Evolutionary conservation across 331 rosid genomes (phyloP), one percentile per base, ranked within the genome.

Genomic region (Rhamnella rubrinervis): DNA sequence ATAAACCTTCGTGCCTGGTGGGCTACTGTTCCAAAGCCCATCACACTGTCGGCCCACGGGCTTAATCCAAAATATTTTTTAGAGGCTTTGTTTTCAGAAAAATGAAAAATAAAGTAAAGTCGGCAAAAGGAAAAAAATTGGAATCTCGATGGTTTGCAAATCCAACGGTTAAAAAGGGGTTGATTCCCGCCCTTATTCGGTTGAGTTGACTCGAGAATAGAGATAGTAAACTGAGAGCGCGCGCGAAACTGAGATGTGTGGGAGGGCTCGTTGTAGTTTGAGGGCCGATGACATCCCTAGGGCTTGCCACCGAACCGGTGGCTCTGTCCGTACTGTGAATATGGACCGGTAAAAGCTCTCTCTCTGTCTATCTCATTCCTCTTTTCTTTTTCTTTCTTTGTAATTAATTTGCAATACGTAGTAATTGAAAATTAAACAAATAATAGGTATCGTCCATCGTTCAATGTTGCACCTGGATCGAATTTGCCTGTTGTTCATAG

Each of bases 401-500:
- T 40, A 7, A 40, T 40, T 40, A 40, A 7, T 40, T 40, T 40
- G 47, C 8, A 40, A 40, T 8, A 7, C 4, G 35, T 31, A 9
- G 16, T 44, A 44, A 11, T 14, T 44, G 49, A 44, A 44, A 60
- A 59, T 41, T 61, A 65, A 2, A 26, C 17, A 21, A 21, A 55
- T 10, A 52, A 66, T 61, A 93, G 97, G 91, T 87, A 82, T 76
- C 84, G 80, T 39, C 97, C 97, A 0, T 74, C 86, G 13, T 71
- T 85, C 71, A 93, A 93, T 71, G 95, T 81, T 19, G 80, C 95
- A 2, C 98, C 97, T 59, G 97, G 96, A 46, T 82, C 73, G 55
- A 64, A 84, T 66, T 6, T 85, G 52, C 95, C 96, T 0, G 91
- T 85, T 49, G 83, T 93, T 81, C 89, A 92, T 49, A 81, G 96